A percentile compares a stretch with the other conserved stretches of the same genome.
phyloP scores from a whole-genome alignment of 164 flowering plant species.

The Stephania yunnanensis region DNA sequence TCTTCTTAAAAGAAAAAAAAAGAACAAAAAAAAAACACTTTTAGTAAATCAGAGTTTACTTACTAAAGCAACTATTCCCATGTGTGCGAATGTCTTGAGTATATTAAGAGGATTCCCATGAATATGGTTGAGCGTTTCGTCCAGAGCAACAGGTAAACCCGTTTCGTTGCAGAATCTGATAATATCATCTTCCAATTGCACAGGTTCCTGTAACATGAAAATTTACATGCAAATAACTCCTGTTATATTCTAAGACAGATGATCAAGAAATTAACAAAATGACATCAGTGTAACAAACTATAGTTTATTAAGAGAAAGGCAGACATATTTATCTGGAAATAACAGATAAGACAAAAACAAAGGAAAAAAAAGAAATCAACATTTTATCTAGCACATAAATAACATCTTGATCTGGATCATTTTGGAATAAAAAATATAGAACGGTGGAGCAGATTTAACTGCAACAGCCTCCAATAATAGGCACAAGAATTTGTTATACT shows the following conservation, averaged over 20 bases:
- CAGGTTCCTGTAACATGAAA: constrained; percentile 68
- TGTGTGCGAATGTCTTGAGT: constrained; percentile 56
- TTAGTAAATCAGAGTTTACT: constrained; percentile 26
- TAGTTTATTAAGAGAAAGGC: background rate
- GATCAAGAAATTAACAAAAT: background rate
- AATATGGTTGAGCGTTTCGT: constrained; percentile 69
- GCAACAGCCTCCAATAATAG: background rate
- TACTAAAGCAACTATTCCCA: constrained; percentile 80
- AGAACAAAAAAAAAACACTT: background rate
- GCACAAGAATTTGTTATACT: background rate
- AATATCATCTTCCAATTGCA: constrained; percentile 63
- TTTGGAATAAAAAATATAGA: background rate
- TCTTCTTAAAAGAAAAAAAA: no score
- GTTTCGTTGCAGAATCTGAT: constrained; percentile 78
- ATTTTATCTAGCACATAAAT: background rate
- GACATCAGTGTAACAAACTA: background rate
- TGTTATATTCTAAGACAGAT: background rate
- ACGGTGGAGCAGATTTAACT: background rate
- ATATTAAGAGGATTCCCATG: constrained; percentile 42
- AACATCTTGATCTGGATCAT: background rate
- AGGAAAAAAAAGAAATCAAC: background rate
- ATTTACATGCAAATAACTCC: background rate
- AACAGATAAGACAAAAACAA: background rate
- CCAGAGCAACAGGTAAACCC: constrained; percentile 83
- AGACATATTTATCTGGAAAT: background rate